Conservation (phyloP, 2,329 filamentous ascomycete species). For the Phialophora expanda region DNA sequence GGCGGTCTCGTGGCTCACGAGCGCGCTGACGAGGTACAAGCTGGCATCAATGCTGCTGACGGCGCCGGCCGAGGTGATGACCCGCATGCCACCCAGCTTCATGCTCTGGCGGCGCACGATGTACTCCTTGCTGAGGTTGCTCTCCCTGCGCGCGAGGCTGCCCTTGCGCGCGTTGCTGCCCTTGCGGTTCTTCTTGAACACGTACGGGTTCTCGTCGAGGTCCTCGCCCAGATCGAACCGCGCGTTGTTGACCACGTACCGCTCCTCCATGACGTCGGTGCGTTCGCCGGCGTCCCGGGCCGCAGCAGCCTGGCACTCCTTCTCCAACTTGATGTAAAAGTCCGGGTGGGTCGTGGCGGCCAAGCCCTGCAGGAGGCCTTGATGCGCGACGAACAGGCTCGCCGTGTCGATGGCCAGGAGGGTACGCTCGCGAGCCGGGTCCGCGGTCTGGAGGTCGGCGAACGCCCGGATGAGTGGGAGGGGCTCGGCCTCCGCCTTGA, state of each 20-base stretch:
- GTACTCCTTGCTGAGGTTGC: conserved; percentile 75
- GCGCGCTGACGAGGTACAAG: conserved; percentile 81
- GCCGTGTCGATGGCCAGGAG: conserved; percentile 81
- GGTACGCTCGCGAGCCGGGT: conserved; percentile 79
- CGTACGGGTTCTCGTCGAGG: conserved; percentile 82
- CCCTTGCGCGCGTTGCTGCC: conserved; percentile 73
- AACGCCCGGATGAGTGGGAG: conserved; percentile 75
- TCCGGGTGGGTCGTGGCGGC: conserved; percentile 84
- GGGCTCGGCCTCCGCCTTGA: conserved; percentile 66
- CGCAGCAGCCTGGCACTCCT: conserved; percentile 74
- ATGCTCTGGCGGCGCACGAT: conserved; percentile 78
- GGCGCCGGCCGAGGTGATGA: conserved; percentile 80
- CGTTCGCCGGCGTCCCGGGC: conserved; percentile 73
- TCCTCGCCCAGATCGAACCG: conserved; percentile 80
- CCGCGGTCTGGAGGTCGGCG: conserved; percentile 77
- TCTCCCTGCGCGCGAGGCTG: conserved; percentile 79
- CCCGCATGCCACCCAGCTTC: conserved; percentile 69
- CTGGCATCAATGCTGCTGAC: conserved; percentile 81
- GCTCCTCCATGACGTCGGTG: conserved; percentile 78
- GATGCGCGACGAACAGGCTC: conserved; percentile 74
- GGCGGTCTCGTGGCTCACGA: conserved; percentile 78
- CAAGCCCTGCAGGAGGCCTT: conserved; percentile 77
- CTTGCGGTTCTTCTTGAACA: conserved; percentile 71
- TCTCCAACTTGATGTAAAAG: conserved; percentile 79
- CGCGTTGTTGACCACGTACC: conserved; percentile 90